phyloP scores from a whole-genome alignment of 495 filamentous ascomycete species.

The Aspergillus wentii region DNA sequence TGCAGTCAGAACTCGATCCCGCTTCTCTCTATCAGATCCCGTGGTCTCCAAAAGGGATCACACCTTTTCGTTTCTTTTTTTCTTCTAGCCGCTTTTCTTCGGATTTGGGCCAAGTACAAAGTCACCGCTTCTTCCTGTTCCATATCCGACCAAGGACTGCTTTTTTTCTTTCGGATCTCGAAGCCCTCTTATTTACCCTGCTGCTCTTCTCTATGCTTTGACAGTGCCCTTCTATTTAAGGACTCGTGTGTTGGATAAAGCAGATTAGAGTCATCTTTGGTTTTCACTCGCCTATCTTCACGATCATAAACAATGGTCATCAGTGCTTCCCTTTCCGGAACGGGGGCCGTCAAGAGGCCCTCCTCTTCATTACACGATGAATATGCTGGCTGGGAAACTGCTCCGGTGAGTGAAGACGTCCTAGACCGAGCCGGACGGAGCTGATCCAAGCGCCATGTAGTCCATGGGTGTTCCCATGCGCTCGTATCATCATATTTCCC shows the following conservation, averaged over 20 bases:
- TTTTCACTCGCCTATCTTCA: background rate
- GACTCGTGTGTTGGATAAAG: too few species aligned
- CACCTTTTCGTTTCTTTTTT: too few species aligned
- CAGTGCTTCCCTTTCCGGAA: constrained; percentile 20
- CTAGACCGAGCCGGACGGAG: background rate
- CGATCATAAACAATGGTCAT: constrained; percentile 29
- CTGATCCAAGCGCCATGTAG: constrained; percentile 13
- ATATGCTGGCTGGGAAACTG: constrained; percentile 27
- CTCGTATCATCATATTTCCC: constrained; percentile 26
- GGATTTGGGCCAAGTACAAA: too few species aligned
- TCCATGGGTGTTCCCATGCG: constrained; percentile 27
- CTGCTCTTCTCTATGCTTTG: constrained; percentile 8
- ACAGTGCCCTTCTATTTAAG: too few species aligned
- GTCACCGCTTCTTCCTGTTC: too few species aligned
- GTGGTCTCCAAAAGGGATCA: too few species aligned
- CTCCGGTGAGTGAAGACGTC: constrained; percentile 24
- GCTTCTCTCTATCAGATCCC: too few species aligned
- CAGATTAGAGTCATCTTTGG: background rate
- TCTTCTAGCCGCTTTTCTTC: too few species aligned
- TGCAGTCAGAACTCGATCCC: too few species aligned
- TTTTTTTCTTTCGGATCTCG: too few species aligned
- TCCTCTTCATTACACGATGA: constrained; percentile 28
- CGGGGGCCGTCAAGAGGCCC: constrained; percentile 32
- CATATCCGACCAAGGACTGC: too few species aligned
- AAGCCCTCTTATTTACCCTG: too few species aligned